Evolutionary conservation across 2,329 filamentous ascomycete genomes (phyloP), one percentile per base, ranked within the genome.

Genomic region (Talaromyces marneffei): DNA sequence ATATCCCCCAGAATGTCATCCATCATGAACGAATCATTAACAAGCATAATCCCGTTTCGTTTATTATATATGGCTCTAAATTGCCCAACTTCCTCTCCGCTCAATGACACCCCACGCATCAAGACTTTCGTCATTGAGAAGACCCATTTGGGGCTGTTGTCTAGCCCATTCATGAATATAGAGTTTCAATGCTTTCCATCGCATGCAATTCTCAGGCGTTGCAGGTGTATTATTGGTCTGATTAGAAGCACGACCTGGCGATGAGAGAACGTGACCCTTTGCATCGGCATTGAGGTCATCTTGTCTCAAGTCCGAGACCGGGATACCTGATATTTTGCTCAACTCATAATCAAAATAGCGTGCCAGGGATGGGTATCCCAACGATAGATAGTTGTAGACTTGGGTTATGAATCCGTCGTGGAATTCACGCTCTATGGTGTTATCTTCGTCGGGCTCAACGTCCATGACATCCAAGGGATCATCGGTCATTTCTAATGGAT

Each of bases 331-430:
- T 61, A 97, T 95, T 71, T 89, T 91, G 67, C 87, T 85, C 20
- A 97, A 80, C 78, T 97, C 93, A 10, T 87, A 83, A 70, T 97
- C 93, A 70, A 90, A 97, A 39, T 85, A 83, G 23, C 88, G 85
- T 10, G 92, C 93, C 69, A 92, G 86, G 35, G 90, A 87, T 2
- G 93, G 92, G 73, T 97, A 97, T 4, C 93, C 93, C 4, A 97
- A 83, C 0, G 91, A 96, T 16, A 97, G 82, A 74, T 97, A 97
- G 74, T 97, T 97, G 82, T 95, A 97, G 7, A 97, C 92, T 75
- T 97, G 93, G 0, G 92, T 96, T 60, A 97, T 86, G 72, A 97
- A 96, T 3, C 81, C 81, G 72, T 96, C 91, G 63, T 87, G 82
- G 69, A 94, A 96, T 74, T 96, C 92, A 33, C 77, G 72, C 29